Base-by-base conservation (phyloP, 2,329 filamentous ascomycete species). In the Calonectria honghensis region DNA sequence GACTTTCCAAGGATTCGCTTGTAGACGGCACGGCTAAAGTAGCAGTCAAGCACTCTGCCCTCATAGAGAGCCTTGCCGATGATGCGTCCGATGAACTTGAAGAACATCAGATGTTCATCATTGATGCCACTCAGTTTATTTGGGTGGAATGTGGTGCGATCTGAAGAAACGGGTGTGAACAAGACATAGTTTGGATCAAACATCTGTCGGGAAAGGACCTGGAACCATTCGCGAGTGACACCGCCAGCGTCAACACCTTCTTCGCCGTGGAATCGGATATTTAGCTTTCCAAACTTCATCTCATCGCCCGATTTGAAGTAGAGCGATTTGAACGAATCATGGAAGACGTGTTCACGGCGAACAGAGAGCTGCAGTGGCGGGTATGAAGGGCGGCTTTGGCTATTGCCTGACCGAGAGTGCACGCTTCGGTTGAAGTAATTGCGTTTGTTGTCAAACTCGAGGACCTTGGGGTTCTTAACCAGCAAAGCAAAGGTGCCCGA, bases 401-500 rank as follows among this genome's bases (percentile, higher is more conserved):
- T 91, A 68, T 90, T 90, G 66, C 94, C 92, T 59, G 91, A 91
- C 74, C 90, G 88, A 51, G 88, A 86, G 85, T 99, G 97, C 14
- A 99, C 93, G 81, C 95, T 96, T 75, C 97, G 94, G 83, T 93
- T 98, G 89, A 99, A 99, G 90, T 97, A 99, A 86, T 98, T 98
- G 81, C 97, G 96, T 89, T 99, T 99, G 88, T 99, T 99, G 87
- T 99, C 97, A 82, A 99, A 99, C 83, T 99, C 97, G 16, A 99
- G 89, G 4, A 99, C 97, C 89, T 98, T 99, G 32, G 97, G 97
- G 83, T 99, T 99, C 89, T 98, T 98, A 76, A 98, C 97, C 63
- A 99, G 88, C 20, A 99, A 90, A 14, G 96, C 96, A 86, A 99
- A 98, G 3, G 96, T 98, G 68, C 97, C 97, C 73, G 96, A 98